These are phyloP conservation scores for Amphicarpaea edgeworthii DNA, from an alignment of 306 rosid genomes.

Conservation along the genomic window DNA sequence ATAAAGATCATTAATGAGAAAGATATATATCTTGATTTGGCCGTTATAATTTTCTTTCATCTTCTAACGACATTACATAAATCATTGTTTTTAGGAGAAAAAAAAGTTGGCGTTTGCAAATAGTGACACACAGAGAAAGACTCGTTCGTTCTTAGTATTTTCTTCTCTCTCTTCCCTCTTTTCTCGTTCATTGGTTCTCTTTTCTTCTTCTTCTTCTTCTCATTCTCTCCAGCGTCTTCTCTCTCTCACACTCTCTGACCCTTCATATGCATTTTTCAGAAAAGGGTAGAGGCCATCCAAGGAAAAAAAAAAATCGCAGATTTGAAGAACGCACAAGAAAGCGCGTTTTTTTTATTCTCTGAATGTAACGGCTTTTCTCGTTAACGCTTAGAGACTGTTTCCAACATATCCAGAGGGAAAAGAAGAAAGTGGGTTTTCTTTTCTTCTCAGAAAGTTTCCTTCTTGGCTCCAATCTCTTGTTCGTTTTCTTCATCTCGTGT, in stretches of 20 bases:
- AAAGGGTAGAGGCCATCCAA: slow-evolving; percentile 14
- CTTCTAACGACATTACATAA: neutral
- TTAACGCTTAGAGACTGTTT: slow-evolving; percentile 17
- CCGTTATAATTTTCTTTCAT: neutral
- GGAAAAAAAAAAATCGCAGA: neutral
- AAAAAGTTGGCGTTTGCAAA: slow-evolving; percentile 39
- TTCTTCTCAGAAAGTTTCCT: slow-evolving; percentile 15
- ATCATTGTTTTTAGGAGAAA: neutral
- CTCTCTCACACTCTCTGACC: neutral
- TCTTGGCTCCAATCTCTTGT: slow-evolving; percentile 27
- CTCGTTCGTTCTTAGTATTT: neutral
- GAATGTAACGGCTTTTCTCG: slow-evolving; percentile 30
- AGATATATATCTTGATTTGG: neutral
- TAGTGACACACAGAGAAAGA: slow-evolving; percentile 7
- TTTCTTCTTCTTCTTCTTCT: neutral
- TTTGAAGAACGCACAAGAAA: slow-evolving; percentile 20
- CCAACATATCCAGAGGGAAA: slow-evolving; percentile 14
- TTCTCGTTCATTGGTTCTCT: slow-evolving; percentile 13
- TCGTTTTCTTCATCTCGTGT: neutral
- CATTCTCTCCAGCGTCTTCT: neutral
- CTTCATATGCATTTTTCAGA: neutral
- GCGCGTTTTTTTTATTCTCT: neutral
- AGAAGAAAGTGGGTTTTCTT: slow-evolving; percentile 45
- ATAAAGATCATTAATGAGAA: neutral
- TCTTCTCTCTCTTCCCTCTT: neutral